A percentile compares a stretch with the other conserved stretches of the same genome.
Evolutionary conservation across 2,329 filamentous ascomycete genomes (phyloP).

Genomic region (Eutypella sp.): DNA sequence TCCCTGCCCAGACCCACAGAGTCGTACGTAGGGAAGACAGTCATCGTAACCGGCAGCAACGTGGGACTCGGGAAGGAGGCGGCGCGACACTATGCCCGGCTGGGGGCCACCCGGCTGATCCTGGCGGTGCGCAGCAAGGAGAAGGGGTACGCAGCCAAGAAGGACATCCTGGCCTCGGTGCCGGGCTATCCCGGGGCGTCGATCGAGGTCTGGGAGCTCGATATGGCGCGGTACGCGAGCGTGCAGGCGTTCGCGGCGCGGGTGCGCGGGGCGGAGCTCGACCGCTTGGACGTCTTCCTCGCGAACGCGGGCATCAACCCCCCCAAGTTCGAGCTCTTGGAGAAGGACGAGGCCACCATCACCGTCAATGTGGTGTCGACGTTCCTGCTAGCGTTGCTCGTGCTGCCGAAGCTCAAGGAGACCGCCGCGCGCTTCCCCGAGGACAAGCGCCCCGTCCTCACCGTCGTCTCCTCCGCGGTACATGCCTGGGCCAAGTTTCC

Average conservation of each 20-base stretch:
- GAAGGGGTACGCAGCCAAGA: constrained; percentile 33
- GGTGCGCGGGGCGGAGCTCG: constrained; percentile 28
- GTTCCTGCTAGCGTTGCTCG: constrained; percentile 41
- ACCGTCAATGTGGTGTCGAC: constrained; percentile 51
- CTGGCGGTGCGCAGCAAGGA: constrained; percentile 28
- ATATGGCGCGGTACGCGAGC: constrained; percentile 42
- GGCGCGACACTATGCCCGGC: constrained; percentile 21
- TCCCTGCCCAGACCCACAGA: constrained; percentile 16
- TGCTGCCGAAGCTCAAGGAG: constrained; percentile 47
- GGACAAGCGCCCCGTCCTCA: constrained; percentile 21
- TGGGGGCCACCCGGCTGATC: constrained; percentile 22
- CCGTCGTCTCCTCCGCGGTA: constrained; percentile 23
- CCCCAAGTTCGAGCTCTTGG: constrained; percentile 25
- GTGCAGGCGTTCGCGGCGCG: constrained; percentile 39
- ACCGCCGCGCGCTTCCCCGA: constrained; percentile 22
- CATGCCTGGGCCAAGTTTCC: constrained; percentile 22
- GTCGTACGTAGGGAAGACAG: constrained; percentile 23
- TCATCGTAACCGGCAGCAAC: constrained; percentile 32
- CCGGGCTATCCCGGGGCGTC: constrained; percentile 15
- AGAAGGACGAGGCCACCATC: constrained; percentile 43
- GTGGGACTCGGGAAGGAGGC: constrained; percentile 31
- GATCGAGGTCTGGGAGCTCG: constrained; percentile 46
- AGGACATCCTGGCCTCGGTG: constrained; percentile 28
- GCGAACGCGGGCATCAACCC: constrained; percentile 38
- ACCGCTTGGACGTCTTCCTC: constrained; percentile 39